Conservation (phyloP, 2,329 filamentous ascomycete genomes). For the Alternaria metachromatica region DNA sequence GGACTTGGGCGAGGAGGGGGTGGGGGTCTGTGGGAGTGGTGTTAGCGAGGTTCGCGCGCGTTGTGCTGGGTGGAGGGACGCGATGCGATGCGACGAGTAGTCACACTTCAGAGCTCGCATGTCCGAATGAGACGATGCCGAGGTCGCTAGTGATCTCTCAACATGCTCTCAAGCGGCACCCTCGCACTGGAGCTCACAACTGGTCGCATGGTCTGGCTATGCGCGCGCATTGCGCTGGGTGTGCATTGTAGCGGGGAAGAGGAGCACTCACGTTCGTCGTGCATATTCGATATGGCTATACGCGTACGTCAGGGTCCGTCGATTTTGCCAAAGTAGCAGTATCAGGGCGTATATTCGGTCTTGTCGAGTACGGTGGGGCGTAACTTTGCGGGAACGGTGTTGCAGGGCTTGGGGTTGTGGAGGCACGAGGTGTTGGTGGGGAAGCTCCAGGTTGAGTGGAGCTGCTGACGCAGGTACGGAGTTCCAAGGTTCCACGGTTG, state of each 20-base stretch:
- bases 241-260: slow-evolving; percentile 5
- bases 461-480: background rate
- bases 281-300: slow-evolving; percentile 31
- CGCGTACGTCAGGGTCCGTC: background rate
- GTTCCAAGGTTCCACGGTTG: slow-evolving; percentile 3
- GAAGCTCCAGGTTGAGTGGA: background rate
- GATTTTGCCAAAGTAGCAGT: background rate
- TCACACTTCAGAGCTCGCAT: background rate
- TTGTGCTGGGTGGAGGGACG: background rate
- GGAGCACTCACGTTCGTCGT: slow-evolving; percentile 46
- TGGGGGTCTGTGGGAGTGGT: slow-evolving; percentile 63
- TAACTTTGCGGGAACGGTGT: background rate
- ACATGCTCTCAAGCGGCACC: background rate
- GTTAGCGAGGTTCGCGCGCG: slow-evolving; percentile 10
- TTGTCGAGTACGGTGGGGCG: background rate
- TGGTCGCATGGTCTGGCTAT: background rate
- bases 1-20: slow-evolving; percentile 88
- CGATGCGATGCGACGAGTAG: background rate
- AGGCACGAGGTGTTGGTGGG: slow-evolving; percentile 5
- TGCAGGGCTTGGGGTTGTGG: slow-evolving; percentile 3
- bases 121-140: background rate
- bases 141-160: background rate
- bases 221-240: background rate
- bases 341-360: background rate
- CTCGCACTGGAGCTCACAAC: too few species aligned